phyloP scores from a whole-genome alignment of 768 basidiomycete genomes.

The Panaeolus cyanescens region DNA sequence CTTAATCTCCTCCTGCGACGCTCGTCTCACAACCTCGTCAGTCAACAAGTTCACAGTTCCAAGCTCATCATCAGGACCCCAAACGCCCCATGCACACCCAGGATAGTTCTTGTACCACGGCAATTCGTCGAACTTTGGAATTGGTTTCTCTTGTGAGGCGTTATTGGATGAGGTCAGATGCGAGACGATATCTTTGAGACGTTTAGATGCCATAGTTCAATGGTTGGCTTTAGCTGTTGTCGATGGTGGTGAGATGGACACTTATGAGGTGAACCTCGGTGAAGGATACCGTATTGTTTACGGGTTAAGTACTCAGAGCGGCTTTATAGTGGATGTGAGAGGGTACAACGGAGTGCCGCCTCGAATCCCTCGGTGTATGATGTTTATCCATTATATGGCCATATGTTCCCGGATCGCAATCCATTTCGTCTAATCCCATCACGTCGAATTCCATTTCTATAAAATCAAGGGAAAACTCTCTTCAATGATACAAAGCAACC shows the following conservation, averaged over 20 bases:
- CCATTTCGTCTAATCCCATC: no score
- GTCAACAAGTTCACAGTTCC: conserved; percentile 71
- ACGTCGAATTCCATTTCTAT: no score
- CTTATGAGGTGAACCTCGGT: neutral
- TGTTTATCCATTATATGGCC: no score
- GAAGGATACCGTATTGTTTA: no score
- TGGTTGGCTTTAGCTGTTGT: neutral
- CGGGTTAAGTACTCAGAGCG: no score
- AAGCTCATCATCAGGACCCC: conserved; percentile 66
- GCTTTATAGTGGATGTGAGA: no score
- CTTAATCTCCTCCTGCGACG: conserved; percentile 59
- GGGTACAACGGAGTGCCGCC: no score
- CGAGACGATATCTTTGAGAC: conserved; percentile 28
- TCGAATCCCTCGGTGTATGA: no score
- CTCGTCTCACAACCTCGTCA: conserved; percentile 57
- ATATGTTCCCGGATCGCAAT: no score
- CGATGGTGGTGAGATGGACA: neutral
- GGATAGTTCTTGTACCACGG: conserved; percentile 50
- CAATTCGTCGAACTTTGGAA: conserved; percentile 40
- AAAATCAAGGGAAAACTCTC: no score
- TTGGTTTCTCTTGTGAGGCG: conserved; percentile 12
- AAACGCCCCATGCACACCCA: conserved; percentile 72
- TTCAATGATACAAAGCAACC: no score
- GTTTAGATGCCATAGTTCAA: conserved; percentile 30
- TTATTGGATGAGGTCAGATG: conserved; percentile 19